Percentiles rank a stretch among this genome's conserved stretches.
Evolutionary conservation across 257 asterid species (phyloP).

Genomic region (Solanum chilense): DNA sequence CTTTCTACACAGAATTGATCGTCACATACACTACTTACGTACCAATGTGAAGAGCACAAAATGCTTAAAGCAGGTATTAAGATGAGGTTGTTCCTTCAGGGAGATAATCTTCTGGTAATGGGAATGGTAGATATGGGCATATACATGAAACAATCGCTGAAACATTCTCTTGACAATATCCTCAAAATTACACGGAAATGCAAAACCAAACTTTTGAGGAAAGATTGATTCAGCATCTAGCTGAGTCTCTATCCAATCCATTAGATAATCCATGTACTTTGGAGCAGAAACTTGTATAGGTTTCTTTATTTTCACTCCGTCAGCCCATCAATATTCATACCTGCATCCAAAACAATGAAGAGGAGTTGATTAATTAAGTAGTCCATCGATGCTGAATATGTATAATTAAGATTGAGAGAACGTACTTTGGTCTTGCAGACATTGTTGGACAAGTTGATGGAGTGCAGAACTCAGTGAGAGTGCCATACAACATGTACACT

Average conservation of each 20-base stretch:
- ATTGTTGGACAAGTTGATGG: conserved; percentile 78
- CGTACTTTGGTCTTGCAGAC: conserved; percentile 92
- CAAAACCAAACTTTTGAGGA: conserved; percentile 83
- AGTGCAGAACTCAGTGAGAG: conserved; percentile 88
- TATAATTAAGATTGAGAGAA: background rate
- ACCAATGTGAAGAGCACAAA: conserved; percentile 59
- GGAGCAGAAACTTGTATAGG: conserved; percentile 90
- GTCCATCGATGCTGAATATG: too few relatives aligned
- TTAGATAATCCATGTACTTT: conserved; percentile 75
- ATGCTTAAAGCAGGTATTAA: conserved; percentile 77
- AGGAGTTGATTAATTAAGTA: too few relatives aligned
- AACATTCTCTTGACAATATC: conserved; percentile 66
- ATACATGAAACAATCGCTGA: conserved; percentile 66
- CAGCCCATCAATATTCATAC: conserved; percentile 93
- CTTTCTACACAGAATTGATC: background rate
- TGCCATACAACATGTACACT: conserved; percentile 81
- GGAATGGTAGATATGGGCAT: conserved; percentile 74
- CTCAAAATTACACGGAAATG: conserved; percentile 61
- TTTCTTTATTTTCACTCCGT: conserved; percentile 71
- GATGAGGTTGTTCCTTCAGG: conserved; percentile 69
- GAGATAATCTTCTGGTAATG: conserved; percentile 61
- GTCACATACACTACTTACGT: background rate
- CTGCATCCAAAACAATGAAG: conserved; percentile 21
- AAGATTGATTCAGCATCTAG: conserved; percentile 74
- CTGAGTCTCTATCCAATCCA: conserved; percentile 89